Evolutionary conservation across 768 basidiomycete species (phyloP).

Genomic region (Fibroporia radiculosa): DNA sequence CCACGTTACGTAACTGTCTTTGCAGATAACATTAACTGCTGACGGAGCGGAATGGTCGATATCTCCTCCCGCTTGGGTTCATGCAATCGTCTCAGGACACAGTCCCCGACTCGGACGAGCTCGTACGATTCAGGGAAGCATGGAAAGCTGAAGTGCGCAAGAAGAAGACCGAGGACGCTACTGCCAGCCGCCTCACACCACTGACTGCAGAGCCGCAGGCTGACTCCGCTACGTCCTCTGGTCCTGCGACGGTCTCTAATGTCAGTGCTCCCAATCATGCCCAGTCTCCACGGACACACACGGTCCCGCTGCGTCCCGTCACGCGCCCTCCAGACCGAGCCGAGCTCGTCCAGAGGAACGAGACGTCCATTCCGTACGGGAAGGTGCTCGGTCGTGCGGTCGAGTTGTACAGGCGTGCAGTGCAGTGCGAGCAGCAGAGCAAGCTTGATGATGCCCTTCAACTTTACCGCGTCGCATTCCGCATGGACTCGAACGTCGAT

Average conservation of each 20-base stretch:
- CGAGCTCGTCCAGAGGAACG: background rate
- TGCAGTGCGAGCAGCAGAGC: constrained; percentile 66
- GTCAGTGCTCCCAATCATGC: background rate
- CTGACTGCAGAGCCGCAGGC: no score
- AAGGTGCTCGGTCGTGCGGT: constrained; percentile 42
- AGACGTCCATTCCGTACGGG: constrained; percentile 19
- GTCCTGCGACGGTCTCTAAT: background rate
- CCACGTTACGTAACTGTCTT: background rate
- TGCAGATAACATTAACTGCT: background rate
- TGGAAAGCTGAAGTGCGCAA: constrained; percentile 40
- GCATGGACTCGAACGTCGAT: constrained; percentile 70
- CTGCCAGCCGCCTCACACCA: no score
- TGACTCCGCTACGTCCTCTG: background rate
- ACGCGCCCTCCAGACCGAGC: constrained; percentile 3
- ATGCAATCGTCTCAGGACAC: background rate
- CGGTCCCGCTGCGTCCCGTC: background rate
- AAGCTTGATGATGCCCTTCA: constrained; percentile 67
- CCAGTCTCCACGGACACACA: background rate
- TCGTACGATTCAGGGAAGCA: constrained; percentile 60
- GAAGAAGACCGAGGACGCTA: constrained; percentile 16
- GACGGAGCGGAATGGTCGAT: background rate
- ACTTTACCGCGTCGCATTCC: constrained; percentile 77
- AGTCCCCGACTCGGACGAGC: constrained; percentile 44
- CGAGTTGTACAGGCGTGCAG: constrained; percentile 59
- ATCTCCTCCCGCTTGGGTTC: background rate